Base-by-base conservation (phyloP, 257 asterid genomes). In the Petrea volubilis region DNA sequence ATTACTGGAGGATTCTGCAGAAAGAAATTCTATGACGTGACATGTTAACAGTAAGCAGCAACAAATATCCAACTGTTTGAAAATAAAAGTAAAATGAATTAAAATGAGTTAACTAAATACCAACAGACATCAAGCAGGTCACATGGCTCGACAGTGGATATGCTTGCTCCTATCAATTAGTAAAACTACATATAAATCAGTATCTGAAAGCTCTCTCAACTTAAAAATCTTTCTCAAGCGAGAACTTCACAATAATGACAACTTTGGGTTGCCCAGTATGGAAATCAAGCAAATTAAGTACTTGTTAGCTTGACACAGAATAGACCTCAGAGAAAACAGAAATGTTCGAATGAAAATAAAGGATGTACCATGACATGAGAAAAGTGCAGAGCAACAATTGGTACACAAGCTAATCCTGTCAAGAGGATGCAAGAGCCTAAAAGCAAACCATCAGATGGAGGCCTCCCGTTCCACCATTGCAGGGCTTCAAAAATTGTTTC, bases 391-490 rank as follows among this genome's bases (percentile, higher is more conserved):
- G 91, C 94, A 67, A 92, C 91, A 70, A 95, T 92, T 4, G 99
- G 99, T 43, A 92, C 60, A 74, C 97, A 95, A 83, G 94, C 96
- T 80, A 95, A 81, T 72, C 97, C 98, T 41, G 82, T 79, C 85
- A 92, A 78, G 72, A 90, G 87, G 72, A 92, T 87, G 88, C 96
- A 90, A 62, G 90, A 78, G 38, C 99, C 99, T 74, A 95, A 80
- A 65, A 92, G 90, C 81, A 95, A 85, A 69, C 98, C 99, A 80
- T 92, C 98, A 52, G 98, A 87, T 62, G 99, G 99, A 77, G 95
- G 80, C 82, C 99, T 90, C 67, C 99, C 99, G 73, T 87, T 72
- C 99, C 96, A 95, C 98, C 99, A 95, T 53, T 87, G 99, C 74
- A 95, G 97, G 80, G 94, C 92, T 83, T 95, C 98, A 74, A 95